Evolutionary conservation across 2,329 filamentous ascomycete genomes (phyloP), one percentile per base, ranked within the genome.

Genomic region (Sporothrix protearum): DNA sequence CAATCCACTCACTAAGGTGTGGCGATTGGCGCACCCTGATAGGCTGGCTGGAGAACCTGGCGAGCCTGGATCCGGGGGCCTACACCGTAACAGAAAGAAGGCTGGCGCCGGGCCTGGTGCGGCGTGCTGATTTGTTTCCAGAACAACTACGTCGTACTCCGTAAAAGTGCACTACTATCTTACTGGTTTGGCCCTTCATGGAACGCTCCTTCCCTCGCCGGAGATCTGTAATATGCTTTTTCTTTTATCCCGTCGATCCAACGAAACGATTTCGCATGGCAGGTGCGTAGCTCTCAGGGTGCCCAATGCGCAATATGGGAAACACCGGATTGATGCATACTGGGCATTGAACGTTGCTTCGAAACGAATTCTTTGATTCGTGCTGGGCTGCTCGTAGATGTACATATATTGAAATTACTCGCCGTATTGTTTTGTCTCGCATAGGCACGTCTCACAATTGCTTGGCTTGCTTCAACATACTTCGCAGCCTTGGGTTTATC

Each of bases 1-100:
- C 69, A 67, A 51, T 53, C 57, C 59, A 47, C 49, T 45, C 68
- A 36, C 39, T 49, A 68, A 25, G 47, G 47, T 30, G 61, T 25
- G 1, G 22, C 6, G 33, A 14, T 42, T 22, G 28, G 55, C 55
- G 39, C 28, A 36, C 30, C 25, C 45, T 69, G 70, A 64, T 64
- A 71, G 70, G 70, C 64, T 53, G 53, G 25, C 55, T 59, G 49
- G 25, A 22, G 47, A 25, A 30, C n/a, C 30, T 36, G 14, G 9
- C 25, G 25, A 30, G 22, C n/a, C 25, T n/a, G 14, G 61, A 66
- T 47, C 25, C 8, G 3, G 2, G 2, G 61, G 36, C 28, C 14
- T 28, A 25, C 49, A 59, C 28, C 19, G 14, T 3, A 19, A 2
- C 28, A 36, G 19, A 53, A n/a, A 22, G 64, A 30, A 59, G 61